phyloP scores from a whole-genome alignment of 768 basidiomycete genomes.

The Suillus spraguei region DNA sequence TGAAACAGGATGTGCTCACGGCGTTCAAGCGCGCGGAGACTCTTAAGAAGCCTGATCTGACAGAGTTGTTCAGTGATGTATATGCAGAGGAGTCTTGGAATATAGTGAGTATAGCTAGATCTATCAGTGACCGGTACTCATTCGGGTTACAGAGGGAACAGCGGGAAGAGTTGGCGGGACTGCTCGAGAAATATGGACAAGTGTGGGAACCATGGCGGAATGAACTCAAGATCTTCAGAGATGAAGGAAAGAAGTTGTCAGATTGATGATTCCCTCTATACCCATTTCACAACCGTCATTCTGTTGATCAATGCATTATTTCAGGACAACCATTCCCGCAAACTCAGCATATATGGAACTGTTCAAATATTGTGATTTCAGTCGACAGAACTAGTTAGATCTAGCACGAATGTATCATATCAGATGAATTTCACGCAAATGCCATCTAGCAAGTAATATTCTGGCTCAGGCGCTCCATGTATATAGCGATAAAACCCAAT shows the following conservation, averaged over 20 bases:
- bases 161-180: slow-evolving; percentile 67
- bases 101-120: slow-evolving; percentile 53
- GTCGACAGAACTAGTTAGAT: neutral
- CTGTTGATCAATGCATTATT: neutral
- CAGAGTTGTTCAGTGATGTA: slow-evolving; percentile 83
- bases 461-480: neutral
- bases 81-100: slow-evolving; percentile 89
- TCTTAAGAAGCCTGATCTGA: slow-evolving; percentile 67
- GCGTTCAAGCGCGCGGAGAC: slow-evolving; percentile 80
- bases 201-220: slow-evolving; percentile 85
- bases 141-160: slow-evolving; percentile 68
- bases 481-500: neutral
- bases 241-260: slow-evolving; percentile 63
- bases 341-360: slow-evolving; percentile 8
- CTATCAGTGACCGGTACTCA: slow-evolving; percentile 5
- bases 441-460: neutral
- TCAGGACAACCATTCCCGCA: neutral
- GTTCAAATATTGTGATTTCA: slow-evolving; percentile 6
- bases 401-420: neutral
- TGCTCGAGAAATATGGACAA: slow-evolving; percentile 86
- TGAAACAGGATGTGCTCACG: slow-evolving; percentile 74
- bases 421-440: neutral
- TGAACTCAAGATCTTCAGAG: slow-evolving; percentile 77
- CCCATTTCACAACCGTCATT: neutral
- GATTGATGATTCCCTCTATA: slow-evolving; percentile 23